Evolutionary conservation across 768 basidiomycete species (phyloP), one percentile per base, ranked within the genome.

Genomic region (Amanita pseudoporphyria): DNA sequence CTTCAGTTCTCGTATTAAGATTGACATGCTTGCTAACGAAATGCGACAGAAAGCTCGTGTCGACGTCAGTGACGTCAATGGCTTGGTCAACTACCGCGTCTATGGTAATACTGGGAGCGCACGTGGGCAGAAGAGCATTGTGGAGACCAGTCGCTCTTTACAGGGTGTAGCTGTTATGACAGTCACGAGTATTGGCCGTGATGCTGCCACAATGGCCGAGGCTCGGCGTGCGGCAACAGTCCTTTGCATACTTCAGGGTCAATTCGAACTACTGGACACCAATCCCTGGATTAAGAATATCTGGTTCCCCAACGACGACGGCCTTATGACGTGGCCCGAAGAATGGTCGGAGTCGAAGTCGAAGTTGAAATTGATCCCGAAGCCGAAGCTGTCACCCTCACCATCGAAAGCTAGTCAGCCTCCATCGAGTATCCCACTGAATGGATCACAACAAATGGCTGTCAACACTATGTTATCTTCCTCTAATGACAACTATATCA

Each of bases 121-220:
- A 58, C 62, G 45, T 62, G 81, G 80, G 0, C 63, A 60, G 45
- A 56, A 60, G 0, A 62, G 56, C 1, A 52, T 57, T 16, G 56
- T 73, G 37, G 55, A 52, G 44, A 53, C 64, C 9, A 47, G 49
- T 6, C 54, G 49, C 55, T 13, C 53, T 53, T 35, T 56, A 47
- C 49, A 45, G 48, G 61, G 62, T 57, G 68, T 51, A 61, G 65
- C 60, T 1, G 62, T 78, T 24, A 47, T 57, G 0, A 60, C 60
- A 6, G 66, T 86, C 19, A 72, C 64, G 19, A 70, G 81, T 7
- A 67, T 70, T 53, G 83, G 82, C 0, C 71, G 69, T 30, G 81
- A 75, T 35, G 72, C 66, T 33, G 76, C 74, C 1, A 87, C 85
- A 3, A 59, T 56, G 18, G 82, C 86, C 22, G 83, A 86, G 53